phyloP scores from a whole-genome alignment of 2,329 filamentous ascomycete species.

The Fulvia fulva region DNA sequence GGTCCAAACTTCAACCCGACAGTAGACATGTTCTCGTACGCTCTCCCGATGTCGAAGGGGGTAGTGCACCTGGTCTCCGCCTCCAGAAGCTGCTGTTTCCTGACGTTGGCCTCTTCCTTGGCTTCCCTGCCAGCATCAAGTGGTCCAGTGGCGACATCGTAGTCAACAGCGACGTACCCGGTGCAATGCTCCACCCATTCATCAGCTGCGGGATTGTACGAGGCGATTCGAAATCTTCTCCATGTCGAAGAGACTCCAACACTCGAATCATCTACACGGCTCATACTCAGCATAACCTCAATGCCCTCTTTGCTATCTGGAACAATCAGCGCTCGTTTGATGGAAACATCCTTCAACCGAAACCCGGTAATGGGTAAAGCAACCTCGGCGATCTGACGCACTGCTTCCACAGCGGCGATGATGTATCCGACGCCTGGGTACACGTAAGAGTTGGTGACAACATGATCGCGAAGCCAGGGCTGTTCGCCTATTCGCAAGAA shows the following conservation, averaged over 20 bases:
- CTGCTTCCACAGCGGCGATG: conserved; percentile 13
- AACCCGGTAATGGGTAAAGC: conserved; percentile 6
- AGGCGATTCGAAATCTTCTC: conserved; percentile 10
- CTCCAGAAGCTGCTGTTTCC: neutral
- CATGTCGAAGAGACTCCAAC: neutral
- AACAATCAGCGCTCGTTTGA: conserved; percentile 2
- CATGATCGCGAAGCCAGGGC: conserved; percentile 17
- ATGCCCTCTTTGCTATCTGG: conserved; percentile 7
- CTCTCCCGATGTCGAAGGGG: neutral
- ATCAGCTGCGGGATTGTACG: neutral
- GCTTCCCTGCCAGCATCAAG: neutral
- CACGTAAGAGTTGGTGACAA: conserved; percentile 5
- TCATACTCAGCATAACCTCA: conserved; percentile 6
- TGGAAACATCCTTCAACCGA: conserved; percentile 11
- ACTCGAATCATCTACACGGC: conserved; percentile 1
- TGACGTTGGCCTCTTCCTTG: neutral
- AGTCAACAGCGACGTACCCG: conserved; percentile 2
- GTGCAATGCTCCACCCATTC: conserved; percentile 7
- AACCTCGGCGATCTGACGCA: conserved; percentile 4
- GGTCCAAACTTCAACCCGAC: conserved; percentile 18
- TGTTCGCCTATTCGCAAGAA: conserved; percentile 7
- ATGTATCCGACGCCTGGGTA: conserved; percentile 13
- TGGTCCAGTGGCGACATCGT: neutral
- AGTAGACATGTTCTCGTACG: conserved; percentile 10
- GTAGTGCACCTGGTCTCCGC: neutral